Evolutionary conservation across 106 monocot species (phyloP).

Genomic region (Dioscorea dumetorum): DNA sequence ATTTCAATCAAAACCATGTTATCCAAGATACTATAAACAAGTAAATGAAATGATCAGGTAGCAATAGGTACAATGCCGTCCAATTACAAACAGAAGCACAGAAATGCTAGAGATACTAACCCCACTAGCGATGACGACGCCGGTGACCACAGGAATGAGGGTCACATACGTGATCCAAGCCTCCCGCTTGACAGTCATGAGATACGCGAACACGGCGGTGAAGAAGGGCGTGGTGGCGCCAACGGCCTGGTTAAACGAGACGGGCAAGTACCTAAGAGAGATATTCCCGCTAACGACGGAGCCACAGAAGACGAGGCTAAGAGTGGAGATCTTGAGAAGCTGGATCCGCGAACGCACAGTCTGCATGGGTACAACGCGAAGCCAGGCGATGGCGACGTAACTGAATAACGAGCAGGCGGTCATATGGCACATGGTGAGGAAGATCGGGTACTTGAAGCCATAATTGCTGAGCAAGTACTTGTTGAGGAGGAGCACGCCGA

Average conservation of each 20-base stretch:
- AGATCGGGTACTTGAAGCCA: constrained; percentile 46
- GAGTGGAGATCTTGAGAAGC: constrained; percentile 27
- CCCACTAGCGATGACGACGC: constrained; percentile 40
- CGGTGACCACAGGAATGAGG: constrained; percentile 36
- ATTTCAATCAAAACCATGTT: too few relatives aligned
- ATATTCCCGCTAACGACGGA: constrained; percentile 41
- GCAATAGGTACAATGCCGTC: too few relatives aligned
- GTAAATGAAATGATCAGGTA: too few relatives aligned
- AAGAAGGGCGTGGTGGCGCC: constrained; percentile 46
- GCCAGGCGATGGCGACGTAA: constrained; percentile 36
- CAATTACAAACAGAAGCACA: too few relatives aligned
- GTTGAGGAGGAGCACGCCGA: constrained; percentile 53
- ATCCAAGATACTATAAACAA: too few relatives aligned
- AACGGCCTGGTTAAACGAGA: constrained; percentile 38
- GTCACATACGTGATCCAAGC: constrained; percentile 30
- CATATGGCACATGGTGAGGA: constrained; percentile 51
- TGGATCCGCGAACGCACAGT: constrained; percentile 22
- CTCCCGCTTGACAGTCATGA: constrained; percentile 34
- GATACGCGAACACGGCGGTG: constrained; percentile 32
- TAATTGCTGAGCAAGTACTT: constrained; percentile 39
- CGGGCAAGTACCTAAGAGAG: constrained; percentile 27
- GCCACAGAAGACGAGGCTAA: constrained; percentile 33
- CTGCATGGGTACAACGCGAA: constrained; percentile 33
- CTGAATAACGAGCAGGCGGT: constrained; percentile 28
- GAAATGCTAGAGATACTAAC: constrained; percentile 6